Conservation (phyloP, 805 yeast species). For the Ogataea saltuana region DNA sequence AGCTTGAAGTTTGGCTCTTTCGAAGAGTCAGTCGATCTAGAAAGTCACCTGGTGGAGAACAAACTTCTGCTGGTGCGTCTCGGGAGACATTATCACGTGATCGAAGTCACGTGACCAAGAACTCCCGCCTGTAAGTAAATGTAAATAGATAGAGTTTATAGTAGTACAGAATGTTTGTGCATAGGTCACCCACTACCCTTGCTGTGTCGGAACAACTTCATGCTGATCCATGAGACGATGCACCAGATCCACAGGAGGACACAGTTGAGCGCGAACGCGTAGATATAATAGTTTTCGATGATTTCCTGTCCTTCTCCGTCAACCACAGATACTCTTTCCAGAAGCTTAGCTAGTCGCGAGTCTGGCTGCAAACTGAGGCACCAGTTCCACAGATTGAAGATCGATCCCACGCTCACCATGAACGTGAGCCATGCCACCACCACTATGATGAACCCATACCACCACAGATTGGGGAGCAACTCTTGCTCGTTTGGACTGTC, state of each 20-base stretch:
- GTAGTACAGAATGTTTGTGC: neutral
- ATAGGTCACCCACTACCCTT: constrained; percentile 51
- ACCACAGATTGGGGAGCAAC: constrained; percentile 12
- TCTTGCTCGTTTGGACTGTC: constrained; percentile 4
- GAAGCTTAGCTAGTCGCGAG: constrained; percentile 8
- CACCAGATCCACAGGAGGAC: constrained; percentile 66
- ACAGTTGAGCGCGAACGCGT: constrained; percentile 34
- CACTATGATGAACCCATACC: constrained; percentile 32
- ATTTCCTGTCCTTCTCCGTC: constrained; percentile 22
- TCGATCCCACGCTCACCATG: constrained; percentile 30
- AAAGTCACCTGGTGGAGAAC: constrained; percentile 54
- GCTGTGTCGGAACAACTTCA: constrained; percentile 79
- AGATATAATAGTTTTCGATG: constrained; percentile 34
- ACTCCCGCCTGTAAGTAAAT: constrained; percentile 13
- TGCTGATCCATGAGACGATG: constrained; percentile 71
- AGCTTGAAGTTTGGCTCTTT: constrained; percentile 46
- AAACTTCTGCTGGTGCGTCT: constrained; percentile 63
- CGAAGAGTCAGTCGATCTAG: constrained; percentile 47
- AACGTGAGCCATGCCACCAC: constrained; percentile 30
- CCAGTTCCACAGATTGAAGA: constrained; percentile 36
- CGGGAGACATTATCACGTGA: constrained; percentile 71
- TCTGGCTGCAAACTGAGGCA: constrained; percentile 18
- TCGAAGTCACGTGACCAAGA: constrained; percentile 37
- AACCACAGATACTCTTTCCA: constrained; percentile 11
- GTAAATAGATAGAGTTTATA: constrained; percentile 3